Evolutionary conservation across 805 yeast genomes (phyloP), one percentile per base, ranked within the genome.

Genomic region (Allodekkera sacchari): DNA sequence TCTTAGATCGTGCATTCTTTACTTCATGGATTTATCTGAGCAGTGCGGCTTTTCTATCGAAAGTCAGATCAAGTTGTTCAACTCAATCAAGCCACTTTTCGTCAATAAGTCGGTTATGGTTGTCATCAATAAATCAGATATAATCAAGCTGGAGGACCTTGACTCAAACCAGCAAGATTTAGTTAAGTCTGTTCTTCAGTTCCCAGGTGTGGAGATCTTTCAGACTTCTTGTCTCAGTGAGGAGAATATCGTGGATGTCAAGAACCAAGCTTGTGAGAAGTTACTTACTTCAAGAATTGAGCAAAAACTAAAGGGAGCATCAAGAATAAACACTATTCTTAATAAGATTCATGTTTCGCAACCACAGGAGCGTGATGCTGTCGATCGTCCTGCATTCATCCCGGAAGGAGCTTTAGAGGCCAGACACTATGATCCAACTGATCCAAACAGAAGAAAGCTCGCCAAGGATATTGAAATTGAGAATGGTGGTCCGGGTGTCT

Each of bases 401-500:
- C 97, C 97, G 31, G 95, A 82, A 22, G 78, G 74, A 20, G 82
- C 71, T 41, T 67, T 68, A 49, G 45, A 42, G 11, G 47, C 74
- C 48, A 68, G 64, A 52, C 82, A 79, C 59, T 87, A 81, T 54
- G 92, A 84, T 59, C 57, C 68, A 15, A 69, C 70, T 44, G 96
- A 85, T 60, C 92, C 95, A 43, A 70, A 81, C 52, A 77, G 95
- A 58, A 74, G 87, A 54, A 68, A 51, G 44, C 71, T 92, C 50
- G 87, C 94, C 24, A 74, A 84, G 52, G 97, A 92, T 54, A 67
- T 87, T 41, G 98, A 92, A 64, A 80, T 71, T 30, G 96, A 82
- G 56, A 84, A 92, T 50, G 98, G 98, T 55, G 98, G 98, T 55
- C 96, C 98, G 27, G 98, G 98, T 69, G 98, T 92, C 22, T 92